phyloP scores from a whole-genome alignment of 2,329 filamentous ascomycete genomes.

The Nigrospora osmanthi region DNA sequence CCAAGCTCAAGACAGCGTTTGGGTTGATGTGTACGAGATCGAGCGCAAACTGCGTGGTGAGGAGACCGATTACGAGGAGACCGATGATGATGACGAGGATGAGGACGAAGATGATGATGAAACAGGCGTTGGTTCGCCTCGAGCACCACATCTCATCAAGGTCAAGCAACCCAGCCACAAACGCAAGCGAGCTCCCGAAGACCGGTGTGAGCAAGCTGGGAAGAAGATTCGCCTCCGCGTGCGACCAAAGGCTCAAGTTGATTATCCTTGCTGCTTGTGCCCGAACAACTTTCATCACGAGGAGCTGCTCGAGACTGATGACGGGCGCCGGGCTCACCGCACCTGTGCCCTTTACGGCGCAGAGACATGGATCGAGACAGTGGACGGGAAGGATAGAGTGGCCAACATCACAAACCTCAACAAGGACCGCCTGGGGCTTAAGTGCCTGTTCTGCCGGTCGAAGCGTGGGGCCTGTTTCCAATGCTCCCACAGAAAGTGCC shows the following conservation, averaged over 20 bases:
- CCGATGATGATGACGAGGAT: constrained; percentile 63
- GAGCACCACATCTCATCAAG: constrained; percentile 50
- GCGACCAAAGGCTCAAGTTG: constrained; percentile 60
- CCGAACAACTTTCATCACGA: constrained; percentile 81
- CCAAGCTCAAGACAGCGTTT: constrained; percentile 91
- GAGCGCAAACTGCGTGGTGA: constrained; percentile 90
- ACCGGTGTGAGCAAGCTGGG: constrained; percentile 46
- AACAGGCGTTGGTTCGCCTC: constrained; percentile 65
- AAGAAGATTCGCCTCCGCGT: constrained; percentile 74
- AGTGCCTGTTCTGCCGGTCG: constrained; percentile 90
- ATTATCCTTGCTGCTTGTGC: constrained; percentile 83
- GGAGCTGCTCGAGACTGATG: constrained; percentile 78
- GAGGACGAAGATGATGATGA: constrained; percentile 56
- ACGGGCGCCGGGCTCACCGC: constrained; percentile 78
- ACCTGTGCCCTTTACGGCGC: constrained; percentile 87
- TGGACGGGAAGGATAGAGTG: constrained; percentile 65
- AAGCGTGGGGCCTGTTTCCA: constrained; percentile 96
- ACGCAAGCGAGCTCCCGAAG: constrained; percentile 49
- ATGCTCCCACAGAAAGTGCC: constrained; percentile 91
- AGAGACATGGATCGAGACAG: constrained; percentile 76
- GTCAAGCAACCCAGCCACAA: constrained; percentile 54
- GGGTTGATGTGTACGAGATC: constrained; percentile 95
- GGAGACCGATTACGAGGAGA: constrained; percentile 75
- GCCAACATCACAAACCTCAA: constrained; percentile 75
- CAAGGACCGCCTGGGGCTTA: constrained; percentile 81